These are phyloP conservation scores for Lotmaria passim DNA, from an alignment of 208 protist genomes.

Conservation along the genomic window DNA sequence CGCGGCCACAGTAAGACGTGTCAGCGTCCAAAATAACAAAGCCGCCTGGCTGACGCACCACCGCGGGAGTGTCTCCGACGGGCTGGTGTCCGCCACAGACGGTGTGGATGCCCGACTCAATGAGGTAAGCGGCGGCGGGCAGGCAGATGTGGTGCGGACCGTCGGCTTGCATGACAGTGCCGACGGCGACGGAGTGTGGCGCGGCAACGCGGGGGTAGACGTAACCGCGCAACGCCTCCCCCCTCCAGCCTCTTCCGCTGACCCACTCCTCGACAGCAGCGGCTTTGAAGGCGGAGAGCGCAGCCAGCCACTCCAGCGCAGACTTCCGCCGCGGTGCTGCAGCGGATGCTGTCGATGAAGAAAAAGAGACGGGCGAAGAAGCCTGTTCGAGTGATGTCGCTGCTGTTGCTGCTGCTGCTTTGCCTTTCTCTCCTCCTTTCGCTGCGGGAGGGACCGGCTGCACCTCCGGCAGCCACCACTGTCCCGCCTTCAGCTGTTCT, in stretches of 20 bases:
- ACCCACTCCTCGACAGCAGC: slow-evolving; percentile 56
- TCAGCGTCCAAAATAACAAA: slow-evolving; percentile 74
- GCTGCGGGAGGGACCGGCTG: neutral
- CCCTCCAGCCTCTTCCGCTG: slow-evolving; percentile 19
- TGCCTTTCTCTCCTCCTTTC: neutral
- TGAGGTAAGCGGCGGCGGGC: slow-evolving; percentile 65
- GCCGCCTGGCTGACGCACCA: slow-evolving; percentile 75
- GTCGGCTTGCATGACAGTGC: slow-evolving; percentile 46
- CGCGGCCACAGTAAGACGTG: slow-evolving; percentile 82
- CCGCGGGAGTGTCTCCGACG: slow-evolving; percentile 69
- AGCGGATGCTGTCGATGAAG: neutral
- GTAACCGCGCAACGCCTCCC: slow-evolving; percentile 65
- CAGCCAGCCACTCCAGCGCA: slow-evolving; percentile 59
- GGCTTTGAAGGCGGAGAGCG: slow-evolving; percentile 64
- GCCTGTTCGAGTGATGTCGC: no score
- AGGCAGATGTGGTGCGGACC: slow-evolving; percentile 63
- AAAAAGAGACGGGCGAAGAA: neutral
- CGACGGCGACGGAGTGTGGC: slow-evolving; percentile 74
- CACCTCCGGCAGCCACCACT: slow-evolving; percentile 38
- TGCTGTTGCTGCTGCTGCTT: no score
- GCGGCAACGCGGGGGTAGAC: slow-evolving; percentile 51
- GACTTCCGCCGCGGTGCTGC: slow-evolving; percentile 1
- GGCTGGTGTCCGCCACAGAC: slow-evolving; percentile 88
- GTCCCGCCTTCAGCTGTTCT: slow-evolving; percentile 21
- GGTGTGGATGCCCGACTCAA: slow-evolving; percentile 62